Conservation (phyloP, 495 filamentous ascomycete species). For the Cenococcum geophilum region DNA sequence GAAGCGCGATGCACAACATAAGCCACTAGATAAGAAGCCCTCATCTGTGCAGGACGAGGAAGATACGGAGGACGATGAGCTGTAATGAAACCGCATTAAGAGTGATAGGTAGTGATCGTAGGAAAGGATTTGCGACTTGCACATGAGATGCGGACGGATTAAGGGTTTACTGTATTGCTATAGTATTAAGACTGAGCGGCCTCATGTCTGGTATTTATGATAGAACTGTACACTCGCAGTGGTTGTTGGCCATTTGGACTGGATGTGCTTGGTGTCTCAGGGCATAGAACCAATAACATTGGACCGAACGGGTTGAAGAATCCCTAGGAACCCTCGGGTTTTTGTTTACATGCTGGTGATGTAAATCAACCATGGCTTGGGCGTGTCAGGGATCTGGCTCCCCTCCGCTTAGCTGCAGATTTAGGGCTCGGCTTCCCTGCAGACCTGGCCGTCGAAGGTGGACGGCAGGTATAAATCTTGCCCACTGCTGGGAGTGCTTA, state of each 20-base stretch:
- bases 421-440: not conserved
- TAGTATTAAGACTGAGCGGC: not conserved
- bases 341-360: not conserved
- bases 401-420: not conserved
- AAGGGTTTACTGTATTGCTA: no score
- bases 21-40: conserved; percentile 7
- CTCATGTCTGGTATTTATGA: not conserved
- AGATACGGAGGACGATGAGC: conserved; percentile 34
- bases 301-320: no score
- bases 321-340: no score
- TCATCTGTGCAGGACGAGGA: conserved; percentile 18
- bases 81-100: conserved; percentile 8
- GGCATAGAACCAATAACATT: no score
- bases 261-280: no score
- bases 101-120: no score
- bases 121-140: no score
- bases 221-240: no score
- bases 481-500: not conserved
- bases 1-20: conserved; percentile 10
- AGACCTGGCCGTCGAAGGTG: not conserved
- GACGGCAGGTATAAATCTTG: not conserved
- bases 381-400: not conserved
- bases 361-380: not conserved
- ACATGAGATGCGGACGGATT: no score
- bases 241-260: no score